Conservation (phyloP, 257 asterid species). For the Penstemon davidsonii region DNA sequence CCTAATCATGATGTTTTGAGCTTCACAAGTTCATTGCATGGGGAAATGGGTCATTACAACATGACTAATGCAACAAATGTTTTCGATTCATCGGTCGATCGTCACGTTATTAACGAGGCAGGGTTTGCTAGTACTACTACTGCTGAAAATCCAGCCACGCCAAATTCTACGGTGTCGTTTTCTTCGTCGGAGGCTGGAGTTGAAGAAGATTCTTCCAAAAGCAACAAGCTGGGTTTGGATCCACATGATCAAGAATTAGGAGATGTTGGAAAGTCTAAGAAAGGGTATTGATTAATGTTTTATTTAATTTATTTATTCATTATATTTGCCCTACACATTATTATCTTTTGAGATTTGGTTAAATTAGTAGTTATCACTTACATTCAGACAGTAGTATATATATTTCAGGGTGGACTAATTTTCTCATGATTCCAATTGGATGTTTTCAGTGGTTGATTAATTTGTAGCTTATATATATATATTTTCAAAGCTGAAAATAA, state of each 20-base stretch:
- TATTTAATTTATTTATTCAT: not conserved
- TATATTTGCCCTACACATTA: not conserved
- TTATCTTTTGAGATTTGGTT: constrained; percentile 16
- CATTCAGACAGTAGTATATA: constrained; percentile 15
- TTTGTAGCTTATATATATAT: too few relatives aligned
- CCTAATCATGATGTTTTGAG: constrained; percentile 35
- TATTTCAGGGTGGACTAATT: constrained; percentile 26
- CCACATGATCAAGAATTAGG: constrained; percentile 36
- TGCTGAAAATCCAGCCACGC: constrained; percentile 36
- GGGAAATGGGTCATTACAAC: constrained; percentile 45
- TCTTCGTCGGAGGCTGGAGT: constrained; percentile 64
- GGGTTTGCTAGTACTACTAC: constrained; percentile 8
- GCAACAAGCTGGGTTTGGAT: constrained; percentile 32
- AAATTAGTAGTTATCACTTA: constrained; percentile 4
- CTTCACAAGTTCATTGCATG: constrained; percentile 54
- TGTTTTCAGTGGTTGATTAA: not conserved
- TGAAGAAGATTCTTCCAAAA: constrained; percentile 62
- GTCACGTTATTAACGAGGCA: constrained; percentile 28
- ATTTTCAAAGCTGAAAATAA: too few relatives aligned
- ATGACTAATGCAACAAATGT: constrained; percentile 36
- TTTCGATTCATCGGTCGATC: constrained; percentile 41
- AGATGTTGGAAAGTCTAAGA: constrained; percentile 51
- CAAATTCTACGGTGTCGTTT: constrained; percentile 49
- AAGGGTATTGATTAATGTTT: constrained; percentile 40
- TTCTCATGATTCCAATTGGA: constrained; percentile 20